These are phyloP conservation scores for Scheffersomyces lignosus DNA, from an alignment of 805 yeast genomes.

Conservation along the genomic window DNA sequence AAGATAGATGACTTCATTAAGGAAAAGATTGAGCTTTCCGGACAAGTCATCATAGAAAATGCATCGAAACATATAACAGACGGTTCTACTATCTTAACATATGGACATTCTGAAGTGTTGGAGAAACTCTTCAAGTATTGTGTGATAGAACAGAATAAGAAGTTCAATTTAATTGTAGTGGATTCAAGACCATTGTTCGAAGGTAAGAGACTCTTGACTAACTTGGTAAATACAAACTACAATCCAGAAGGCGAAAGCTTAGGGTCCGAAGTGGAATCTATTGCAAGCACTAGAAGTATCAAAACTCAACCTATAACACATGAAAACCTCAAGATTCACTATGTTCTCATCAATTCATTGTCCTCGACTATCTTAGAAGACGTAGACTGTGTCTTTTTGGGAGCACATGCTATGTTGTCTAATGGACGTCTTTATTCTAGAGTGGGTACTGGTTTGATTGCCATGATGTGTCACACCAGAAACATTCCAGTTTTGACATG, in stretches of 20 bases:
- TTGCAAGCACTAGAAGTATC: conserved; percentile 15
- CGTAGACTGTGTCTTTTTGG: conserved; percentile 87
- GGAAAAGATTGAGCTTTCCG: conserved; percentile 84
- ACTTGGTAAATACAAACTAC: conserved; percentile 49
- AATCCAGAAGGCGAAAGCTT: conserved; percentile 11
- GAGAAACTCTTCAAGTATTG: conserved; percentile 71
- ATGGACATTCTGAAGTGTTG: conserved; percentile 85
- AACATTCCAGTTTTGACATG: conserved; percentile 94
- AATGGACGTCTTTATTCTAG: conserved; percentile 92
- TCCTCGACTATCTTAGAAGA: conserved; percentile 75
- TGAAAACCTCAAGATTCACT: conserved; percentile 70
- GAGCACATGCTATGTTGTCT: conserved; percentile 96
- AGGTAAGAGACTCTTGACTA: conserved; percentile 75
- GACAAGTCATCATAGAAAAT: conserved; percentile 73
- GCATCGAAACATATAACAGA: conserved; percentile 76
- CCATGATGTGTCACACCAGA: conserved; percentile 85
- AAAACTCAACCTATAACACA: conserved; percentile 31
- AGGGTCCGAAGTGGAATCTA: conserved; percentile 17
- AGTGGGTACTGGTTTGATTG: conserved; percentile 91
- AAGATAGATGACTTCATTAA: conserved; percentile 78
- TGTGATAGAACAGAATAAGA: conserved; percentile 54
- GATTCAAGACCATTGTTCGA: conserved; percentile 95
- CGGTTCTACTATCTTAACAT: conserved; percentile 80
- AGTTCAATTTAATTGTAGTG: conserved; percentile 78
- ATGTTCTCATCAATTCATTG: conserved; percentile 76